Base-by-base conservation (phyloP, 2,329 filamentous ascomycete genomes). In the Hypoxylon sp. region DNA sequence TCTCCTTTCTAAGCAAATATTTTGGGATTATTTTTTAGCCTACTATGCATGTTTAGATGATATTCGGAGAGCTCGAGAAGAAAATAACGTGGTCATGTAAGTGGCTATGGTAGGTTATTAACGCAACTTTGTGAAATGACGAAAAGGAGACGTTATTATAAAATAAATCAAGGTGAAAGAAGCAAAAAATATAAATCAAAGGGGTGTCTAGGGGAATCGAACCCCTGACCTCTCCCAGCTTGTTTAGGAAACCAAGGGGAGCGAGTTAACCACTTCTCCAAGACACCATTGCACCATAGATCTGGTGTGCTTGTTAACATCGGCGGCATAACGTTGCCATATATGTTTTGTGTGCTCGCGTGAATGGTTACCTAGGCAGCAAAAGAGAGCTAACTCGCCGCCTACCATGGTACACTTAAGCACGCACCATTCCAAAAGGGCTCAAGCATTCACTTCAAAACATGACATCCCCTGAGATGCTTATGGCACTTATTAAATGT, bases 211-310 rank as follows among this genome's bases (percentile, higher is more conserved):
- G 31, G 60, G 60, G 60, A 47, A 61, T 68, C 60, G 65, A 68
- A 68, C 65, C 65, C 65, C 50, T 64, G 65, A 67, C 42, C 65
- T 68, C 65, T 64, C 60, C 55, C 55, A 63, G 14, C 57, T 14
- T 51, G 51, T 9, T 10, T 22, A 14, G 29, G 37, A 22, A 22
- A 51, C 65, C 65, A 64, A 60, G 58, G 55, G 55, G 60, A 67
- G 65, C n/a, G 60, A 68, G 60, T 64, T 68, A 59, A 60, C 65
- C 65, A 68, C 65, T 68, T 59, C 65, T 67, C 65, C 51, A 68
- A 68, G 60, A 35, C 65, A 55, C 60, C 65, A 6, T 3, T 44
- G 9, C 65, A 52, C 55, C 65, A 3, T 26, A 31, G 29, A 31
- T 8, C 29, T 31, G 29, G 6, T 24, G 35, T 35, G 3, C 9